These are phyloP conservation scores for Cajanus cajan DNA, from an alignment of 306 rosid genomes.

Conservation along the genomic window DNA sequence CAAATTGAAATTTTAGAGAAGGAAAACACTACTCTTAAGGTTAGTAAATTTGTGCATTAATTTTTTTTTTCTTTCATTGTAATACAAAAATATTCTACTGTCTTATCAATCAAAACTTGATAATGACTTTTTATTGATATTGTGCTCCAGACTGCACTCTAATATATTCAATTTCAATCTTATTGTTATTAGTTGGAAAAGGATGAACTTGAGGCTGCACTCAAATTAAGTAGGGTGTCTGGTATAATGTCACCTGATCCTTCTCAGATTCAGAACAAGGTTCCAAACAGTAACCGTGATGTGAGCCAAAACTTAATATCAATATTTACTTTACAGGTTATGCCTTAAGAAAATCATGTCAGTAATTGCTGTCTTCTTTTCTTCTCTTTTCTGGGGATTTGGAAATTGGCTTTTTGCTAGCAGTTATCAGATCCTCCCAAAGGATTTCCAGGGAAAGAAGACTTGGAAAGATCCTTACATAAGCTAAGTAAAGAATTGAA, in stretches of 20 bases:
- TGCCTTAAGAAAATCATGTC: slow-evolving; percentile 3
- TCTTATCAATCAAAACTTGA: neutral
- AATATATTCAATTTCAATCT: slow-evolving; percentile 20
- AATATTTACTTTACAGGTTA: slow-evolving; percentile 8
- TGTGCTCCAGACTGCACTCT: slow-evolving; percentile 20
- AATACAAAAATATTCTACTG: neutral
- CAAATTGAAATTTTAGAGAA: slow-evolving; percentile 64
- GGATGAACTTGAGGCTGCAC: slow-evolving; percentile 64
- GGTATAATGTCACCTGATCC: slow-evolving; percentile 41
- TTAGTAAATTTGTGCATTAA: slow-evolving; percentile 34
- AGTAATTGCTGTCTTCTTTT: neutral
- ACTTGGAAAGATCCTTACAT: slow-evolving; percentile 68
- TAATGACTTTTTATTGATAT: neutral
- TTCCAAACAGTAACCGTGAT: slow-evolving; percentile 47
- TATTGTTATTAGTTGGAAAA: slow-evolving; percentile 59
- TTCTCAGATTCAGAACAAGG: slow-evolving; percentile 46
- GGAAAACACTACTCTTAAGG: slow-evolving; percentile 81
- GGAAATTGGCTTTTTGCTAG: slow-evolving; percentile 23
- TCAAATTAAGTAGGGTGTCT: slow-evolving; percentile 50
- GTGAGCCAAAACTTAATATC: slow-evolving; percentile 40
- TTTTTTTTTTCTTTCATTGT: neutral
- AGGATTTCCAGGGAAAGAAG: slow-evolving; percentile 71
- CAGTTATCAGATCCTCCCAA: slow-evolving; percentile 56
- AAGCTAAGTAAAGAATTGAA: slow-evolving; percentile 64
- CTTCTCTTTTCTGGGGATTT: slow-evolving; percentile 13